These are phyloP conservation scores for Ceratobasidium sp. DNA, from an alignment of 1,284 basidiomycete species.

Conservation along the genomic window DNA sequence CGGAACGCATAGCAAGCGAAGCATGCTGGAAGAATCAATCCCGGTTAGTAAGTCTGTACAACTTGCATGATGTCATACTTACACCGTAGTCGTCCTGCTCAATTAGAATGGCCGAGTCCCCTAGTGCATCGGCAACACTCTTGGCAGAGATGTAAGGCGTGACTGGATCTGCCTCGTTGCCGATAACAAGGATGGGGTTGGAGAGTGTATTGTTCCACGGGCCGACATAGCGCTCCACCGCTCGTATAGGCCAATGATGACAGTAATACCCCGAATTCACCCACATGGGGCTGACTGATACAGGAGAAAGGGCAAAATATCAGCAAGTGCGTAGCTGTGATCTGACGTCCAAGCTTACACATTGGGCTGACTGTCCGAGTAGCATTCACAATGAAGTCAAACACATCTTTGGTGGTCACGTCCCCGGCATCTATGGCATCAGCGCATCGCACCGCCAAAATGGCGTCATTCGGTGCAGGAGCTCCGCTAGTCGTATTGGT, in stretches of 20 bases:
- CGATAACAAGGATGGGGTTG: constrained; percentile 24
- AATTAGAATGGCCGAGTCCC: constrained; percentile 26
- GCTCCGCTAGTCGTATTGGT: too few relatives aligned
- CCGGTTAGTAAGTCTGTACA: neutral
- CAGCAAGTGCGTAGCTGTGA: neutral
- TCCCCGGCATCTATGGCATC: constrained; percentile 28
- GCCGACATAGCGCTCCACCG: constrained; percentile 34
- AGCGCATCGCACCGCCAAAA: too few relatives aligned
- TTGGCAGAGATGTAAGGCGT: constrained; percentile 27
- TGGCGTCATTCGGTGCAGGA: too few relatives aligned
- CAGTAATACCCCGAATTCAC: constrained; percentile 1
- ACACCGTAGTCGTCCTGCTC: constrained; percentile 35
- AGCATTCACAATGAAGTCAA: constrained; percentile 2
- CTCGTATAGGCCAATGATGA: constrained; percentile 28
- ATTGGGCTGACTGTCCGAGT: neutral
- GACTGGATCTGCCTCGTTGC: constrained; percentile 37
- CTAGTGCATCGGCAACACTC: constrained; percentile 21
- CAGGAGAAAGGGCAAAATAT: neutral
- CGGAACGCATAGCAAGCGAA: neutral
- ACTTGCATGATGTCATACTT: neutral
- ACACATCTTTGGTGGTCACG: constrained; percentile 10
- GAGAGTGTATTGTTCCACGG: constrained; percentile 29
- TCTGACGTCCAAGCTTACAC: neutral
- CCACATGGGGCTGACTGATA: neutral
- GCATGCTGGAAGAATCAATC: neutral